A percentile compares a stretch with the other conserved stretches of the same genome.
phyloP scores from a whole-genome alignment of 441 rosid species.

The Jatropha podagrica region DNA sequence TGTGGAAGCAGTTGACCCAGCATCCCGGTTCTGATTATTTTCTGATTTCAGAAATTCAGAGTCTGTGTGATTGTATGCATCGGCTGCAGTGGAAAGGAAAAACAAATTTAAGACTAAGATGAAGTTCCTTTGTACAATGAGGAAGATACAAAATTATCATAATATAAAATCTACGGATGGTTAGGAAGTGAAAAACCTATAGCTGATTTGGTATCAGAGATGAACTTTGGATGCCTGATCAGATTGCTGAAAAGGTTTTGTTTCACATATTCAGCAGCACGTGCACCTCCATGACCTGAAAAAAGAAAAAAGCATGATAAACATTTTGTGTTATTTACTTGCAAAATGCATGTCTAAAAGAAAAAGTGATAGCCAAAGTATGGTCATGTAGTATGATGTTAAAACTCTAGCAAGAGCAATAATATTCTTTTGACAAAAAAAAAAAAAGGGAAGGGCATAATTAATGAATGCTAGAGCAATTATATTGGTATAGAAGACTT shows the following conservation, averaged over 20 bases:
- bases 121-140: constrained; percentile 21
- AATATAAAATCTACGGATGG: not conserved
- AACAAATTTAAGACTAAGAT: constrained; percentile 12
- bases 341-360: not conserved
- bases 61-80: constrained; percentile 91
- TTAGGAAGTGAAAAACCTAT: constrained; percentile 54
- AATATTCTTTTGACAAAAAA: not conserved
- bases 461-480: constrained; percentile 4
- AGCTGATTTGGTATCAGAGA: constrained; percentile 87
- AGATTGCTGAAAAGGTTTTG: constrained; percentile 92
- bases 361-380: not conserved
- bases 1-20: constrained; percentile 99
- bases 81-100: constrained; percentile 50
- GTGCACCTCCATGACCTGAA: constrained; percentile 99
- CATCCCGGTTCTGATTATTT: constrained; percentile 88
- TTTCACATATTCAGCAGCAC: constrained; percentile 99
- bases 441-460: not conserved
- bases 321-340: constrained; percentile 11
- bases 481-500: constrained; percentile 13
- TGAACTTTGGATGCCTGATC: constrained; percentile 94
- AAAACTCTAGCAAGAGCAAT: constrained; percentile 6
- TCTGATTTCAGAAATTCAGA: constrained; percentile 89
- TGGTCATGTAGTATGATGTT: not conserved
- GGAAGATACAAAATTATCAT: not conserved
- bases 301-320: constrained; percentile 12